Evolutionary conservation across 1,284 basidiomycete genomes (phyloP), one percentile per base, ranked within the genome.

Genomic region (Leccinum subfulvum): DNA sequence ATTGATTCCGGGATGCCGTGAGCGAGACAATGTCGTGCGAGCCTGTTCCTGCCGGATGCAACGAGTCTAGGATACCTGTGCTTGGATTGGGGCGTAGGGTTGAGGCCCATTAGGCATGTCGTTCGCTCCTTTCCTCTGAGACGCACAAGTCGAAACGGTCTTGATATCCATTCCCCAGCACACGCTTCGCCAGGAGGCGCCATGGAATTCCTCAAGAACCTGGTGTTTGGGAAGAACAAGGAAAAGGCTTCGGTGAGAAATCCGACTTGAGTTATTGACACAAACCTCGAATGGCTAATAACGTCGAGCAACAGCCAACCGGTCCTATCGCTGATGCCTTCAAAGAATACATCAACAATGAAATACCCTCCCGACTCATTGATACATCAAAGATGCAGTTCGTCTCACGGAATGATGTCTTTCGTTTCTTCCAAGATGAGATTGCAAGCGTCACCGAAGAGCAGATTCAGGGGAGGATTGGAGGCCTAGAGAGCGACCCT

Each of bases 361-460:
- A 66, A 9, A 58, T 69, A 33, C 66, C 66, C 7, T 21, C 58
- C 23, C 67, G 62, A 3, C 55, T 67, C 23, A 57, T 67, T 3
- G 58, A 69, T 23, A 67, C 64, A 2, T 30, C 33, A 26, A 58
- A 44, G 4, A 26, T 67, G 51, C 63, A 56, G 28, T 37, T 69
- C 14, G 56, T 68, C 30, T 18, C 56, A 11, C 39, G 65, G 14
- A 54, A 14, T 56, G 65, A 55, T 16, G 18, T 58, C 28, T 41
- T 57, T 18, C 14, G 18, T 14, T n/a, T 44, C 41, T 44, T 44
- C 41, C 41, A 44, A 18, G 41, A 44, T 18, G n/a, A 44, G n/a
- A 44, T 44, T 44, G 41, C 41, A 44, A 44, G 41, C n/a, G 41
- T 44, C 41, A 44, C 41, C n/a, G 41, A 44, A 18, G 11, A 6